Conservation (phyloP, 345 rosid genomes). For the Dimocarpus longan region DNA sequence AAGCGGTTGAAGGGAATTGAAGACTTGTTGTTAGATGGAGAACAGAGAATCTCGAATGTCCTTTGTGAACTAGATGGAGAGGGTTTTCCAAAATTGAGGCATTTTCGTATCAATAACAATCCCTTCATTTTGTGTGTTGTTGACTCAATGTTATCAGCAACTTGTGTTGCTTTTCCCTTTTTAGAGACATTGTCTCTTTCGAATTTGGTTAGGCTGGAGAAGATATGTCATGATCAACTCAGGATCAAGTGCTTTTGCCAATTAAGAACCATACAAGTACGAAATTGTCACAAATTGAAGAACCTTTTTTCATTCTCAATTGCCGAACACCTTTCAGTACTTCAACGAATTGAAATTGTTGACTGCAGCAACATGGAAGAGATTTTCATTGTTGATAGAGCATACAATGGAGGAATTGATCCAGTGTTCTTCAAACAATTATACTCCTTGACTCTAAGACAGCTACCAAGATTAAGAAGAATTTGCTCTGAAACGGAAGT, state of each 20-base stretch:
- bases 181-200: constrained; percentile 11
- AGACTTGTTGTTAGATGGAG: background rate
- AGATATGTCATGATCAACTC: constrained; percentile 4
- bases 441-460: background rate
- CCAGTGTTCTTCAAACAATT: background rate
- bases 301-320: constrained; percentile 25
- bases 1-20: background rate
- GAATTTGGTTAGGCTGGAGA: background rate
- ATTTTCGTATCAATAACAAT: background rate
- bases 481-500: background rate
- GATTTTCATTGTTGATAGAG: background rate
- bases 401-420: background rate
- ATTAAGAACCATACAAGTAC: constrained; percentile 13
- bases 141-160: too few species aligned
- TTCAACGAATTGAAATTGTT: constrained; percentile 14
- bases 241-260: background rate
- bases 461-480: constrained; percentile 7
- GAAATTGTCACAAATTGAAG: constrained; percentile 20
- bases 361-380: constrained; percentile 25
- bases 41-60: background rate
- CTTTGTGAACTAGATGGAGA: background rate
- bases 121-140: background rate
- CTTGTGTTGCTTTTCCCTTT: background rate
- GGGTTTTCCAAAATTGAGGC: constrained; percentile 15
- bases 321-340: constrained; percentile 21